Percentiles rank a stretch among this genome's conserved stretches.
Evolutionary conservation across 176 grass and related monocot genomes (phyloP).

Genomic region (Triticum turgidum): DNA sequence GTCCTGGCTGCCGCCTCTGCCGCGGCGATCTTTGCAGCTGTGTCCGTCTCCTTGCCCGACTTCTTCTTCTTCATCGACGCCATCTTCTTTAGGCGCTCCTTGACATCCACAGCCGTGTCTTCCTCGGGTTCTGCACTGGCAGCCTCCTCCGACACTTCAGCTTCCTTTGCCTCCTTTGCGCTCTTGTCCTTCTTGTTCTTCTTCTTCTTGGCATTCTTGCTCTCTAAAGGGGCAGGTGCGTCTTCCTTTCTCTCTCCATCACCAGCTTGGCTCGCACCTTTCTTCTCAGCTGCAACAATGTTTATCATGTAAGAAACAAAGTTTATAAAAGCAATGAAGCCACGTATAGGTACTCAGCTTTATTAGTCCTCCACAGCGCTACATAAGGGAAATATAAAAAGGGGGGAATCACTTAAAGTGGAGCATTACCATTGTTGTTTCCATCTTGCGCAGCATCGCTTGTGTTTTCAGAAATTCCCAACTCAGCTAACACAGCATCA

Average conservation of each 20-base stretch:
- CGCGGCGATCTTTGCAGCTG: slow-evolving; percentile 73
- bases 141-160: slow-evolving; percentile 50
- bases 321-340: neutral
- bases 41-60: slow-evolving; percentile 77
- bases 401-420: neutral
- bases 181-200: slow-evolving; percentile 85
- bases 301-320: neutral
- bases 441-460: slow-evolving; percentile 44
- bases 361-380: neutral
- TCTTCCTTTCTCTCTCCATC: slow-evolving; percentile 75
- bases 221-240: slow-evolving; percentile 51
- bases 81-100: slow-evolving; percentile 97
- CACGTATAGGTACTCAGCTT: neutral
- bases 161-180: slow-evolving; percentile 68
- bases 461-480: slow-evolving; percentile 68
- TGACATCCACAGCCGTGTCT: slow-evolving; percentile 70
- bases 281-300: slow-evolving; percentile 53
- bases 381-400: neutral
- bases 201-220: slow-evolving; percentile 88
- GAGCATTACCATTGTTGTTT: slow-evolving; percentile 29
- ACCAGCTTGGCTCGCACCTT: slow-evolving; percentile 43
- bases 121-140: slow-evolving; percentile 60
- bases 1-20: slow-evolving; percentile 84
- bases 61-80: slow-evolving; percentile 95
- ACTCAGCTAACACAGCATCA: slow-evolving; percentile 87